Conservation (phyloP, 306 rosid species). For the Boehmeria nivea region DNA sequence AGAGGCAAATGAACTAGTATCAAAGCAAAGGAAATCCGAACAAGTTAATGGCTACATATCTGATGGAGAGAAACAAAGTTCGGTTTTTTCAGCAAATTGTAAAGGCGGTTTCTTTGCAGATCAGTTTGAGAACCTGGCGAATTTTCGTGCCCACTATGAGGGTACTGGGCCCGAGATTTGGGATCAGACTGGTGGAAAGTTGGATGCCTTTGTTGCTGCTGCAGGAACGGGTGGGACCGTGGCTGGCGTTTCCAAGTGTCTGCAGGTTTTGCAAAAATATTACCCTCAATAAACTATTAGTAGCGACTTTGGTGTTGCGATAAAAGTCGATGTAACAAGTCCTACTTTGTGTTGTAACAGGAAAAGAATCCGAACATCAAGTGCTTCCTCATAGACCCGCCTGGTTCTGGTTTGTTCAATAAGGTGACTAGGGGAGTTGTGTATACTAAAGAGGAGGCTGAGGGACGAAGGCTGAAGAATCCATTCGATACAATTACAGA, state of each 20-base stretch:
- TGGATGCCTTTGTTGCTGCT: slow-evolving; percentile 85
- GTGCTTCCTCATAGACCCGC: slow-evolving; percentile 86
- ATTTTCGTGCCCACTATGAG: slow-evolving; percentile 75
- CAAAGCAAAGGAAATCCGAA: slow-evolving; percentile 24
- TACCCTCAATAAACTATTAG: too few relatives aligned
- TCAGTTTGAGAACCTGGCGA: slow-evolving; percentile 88
- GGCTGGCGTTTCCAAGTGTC: slow-evolving; percentile 70
- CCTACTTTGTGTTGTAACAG: slow-evolving; percentile 40
- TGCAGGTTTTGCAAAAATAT: slow-evolving; percentile 35
- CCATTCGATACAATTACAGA: slow-evolving; percentile 93
- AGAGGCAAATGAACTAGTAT: slow-evolving; percentile 65
- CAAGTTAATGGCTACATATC: slow-evolving; percentile 29
- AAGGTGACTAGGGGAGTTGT: slow-evolving; percentile 89
- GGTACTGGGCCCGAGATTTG: slow-evolving; percentile 96
- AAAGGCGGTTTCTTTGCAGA: slow-evolving; percentile 90
- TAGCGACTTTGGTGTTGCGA: slow-evolving; percentile 11
- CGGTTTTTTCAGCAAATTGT: slow-evolving; percentile 32
- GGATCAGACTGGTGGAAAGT: slow-evolving; percentile 63
- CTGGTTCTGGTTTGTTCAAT: slow-evolving; percentile 87
- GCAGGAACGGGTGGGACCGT: slow-evolving; percentile 95
- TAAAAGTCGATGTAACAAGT: neutral
- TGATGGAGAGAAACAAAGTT: slow-evolving; percentile 29
- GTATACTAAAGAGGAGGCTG: slow-evolving; percentile 88
- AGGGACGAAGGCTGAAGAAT: slow-evolving; percentile 84
- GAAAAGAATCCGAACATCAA: slow-evolving; percentile 68